Base-by-base conservation (phyloP, 1,139 yeast species). In the Saccharomyces hybrid region DNA sequence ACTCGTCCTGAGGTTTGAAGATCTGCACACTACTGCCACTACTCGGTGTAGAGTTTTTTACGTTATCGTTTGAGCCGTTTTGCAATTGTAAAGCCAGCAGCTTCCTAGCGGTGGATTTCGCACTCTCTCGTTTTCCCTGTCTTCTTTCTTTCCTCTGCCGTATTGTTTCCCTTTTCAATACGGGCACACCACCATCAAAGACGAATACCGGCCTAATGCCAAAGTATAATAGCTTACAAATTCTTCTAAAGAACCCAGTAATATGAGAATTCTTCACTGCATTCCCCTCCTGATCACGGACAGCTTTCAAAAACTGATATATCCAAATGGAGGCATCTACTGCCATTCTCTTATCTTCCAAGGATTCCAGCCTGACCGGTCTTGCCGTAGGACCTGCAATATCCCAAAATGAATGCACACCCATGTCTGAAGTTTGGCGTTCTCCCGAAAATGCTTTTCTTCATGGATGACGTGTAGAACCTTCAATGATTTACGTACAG, bases 291-390 rank as follows among this genome's bases (percentile, higher is more conserved):
- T 81, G 74, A 66, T 90, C 97, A 62, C 99, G 78, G 26, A 93
- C 95, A 0, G 99, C 99, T 67, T 91, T 93, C 60, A 95, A 75
- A 66, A 95, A 95, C 70, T 95, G 99, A 68, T 95, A 95, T 54
- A 95, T 88, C 99, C 99, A 95, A 61, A 95, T 95, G 2, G 98
- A 91, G 0, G 99, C 99, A 75, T 95, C 99, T 9, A 95, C 95
- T 0, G 99, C 99, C 63, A 95, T 75, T 56, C 80, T 77, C 68
- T 86, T 86, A 57, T 90, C 81, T 16, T 77, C 73, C 47, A 93
- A 76, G 0, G 96, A 85, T 67, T 93, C 99, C 32, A 95, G 77
- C 53, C 93, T 78, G 2, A 93, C 96, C 0, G 99, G 97, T 54
- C 88, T 77, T 0, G 98, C 95, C 0, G 93, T 82, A 0, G 97